Percentiles rank a stretch among this genome's conserved stretches.
Conservation (phyloP, 805 yeast genomes). For the Kazachstania psychrophila region DNA sequence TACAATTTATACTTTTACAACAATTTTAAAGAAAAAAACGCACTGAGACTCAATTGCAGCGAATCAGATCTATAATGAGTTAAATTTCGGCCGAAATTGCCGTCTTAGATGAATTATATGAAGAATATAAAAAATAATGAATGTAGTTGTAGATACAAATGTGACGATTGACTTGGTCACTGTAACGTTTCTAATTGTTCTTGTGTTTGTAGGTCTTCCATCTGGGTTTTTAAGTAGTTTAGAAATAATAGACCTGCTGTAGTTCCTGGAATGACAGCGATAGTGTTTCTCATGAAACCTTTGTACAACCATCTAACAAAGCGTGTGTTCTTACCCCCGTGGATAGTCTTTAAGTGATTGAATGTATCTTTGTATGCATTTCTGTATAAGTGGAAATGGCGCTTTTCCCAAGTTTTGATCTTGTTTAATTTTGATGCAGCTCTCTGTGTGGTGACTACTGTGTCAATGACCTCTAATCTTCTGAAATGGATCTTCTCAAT, state of each 20-base stretch:
- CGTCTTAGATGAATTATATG: too few relatives aligned
- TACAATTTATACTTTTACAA: too few relatives aligned
- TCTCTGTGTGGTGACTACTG: neutral
- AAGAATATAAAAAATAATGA: too few relatives aligned
- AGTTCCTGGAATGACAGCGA: constrained; percentile 78
- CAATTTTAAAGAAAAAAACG: too few relatives aligned
- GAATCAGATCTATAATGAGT: too few relatives aligned
- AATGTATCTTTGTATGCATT: constrained; percentile 63
- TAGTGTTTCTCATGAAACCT: constrained; percentile 65
- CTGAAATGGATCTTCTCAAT: constrained; percentile 72
- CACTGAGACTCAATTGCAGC: too few relatives aligned
- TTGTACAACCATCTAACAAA: constrained; percentile 58
- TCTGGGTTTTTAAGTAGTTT: constrained; percentile 58
- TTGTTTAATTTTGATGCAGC: too few relatives aligned
- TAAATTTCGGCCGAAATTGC: too few relatives aligned
- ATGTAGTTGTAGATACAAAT: too few relatives aligned
- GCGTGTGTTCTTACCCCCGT: constrained; percentile 38
- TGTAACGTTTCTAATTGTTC: too few relatives aligned
- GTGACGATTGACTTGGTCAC: too few relatives aligned
- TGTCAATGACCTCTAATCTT: constrained; percentile 52
- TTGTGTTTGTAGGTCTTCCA: constrained; percentile 15
- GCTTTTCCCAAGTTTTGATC: neutral
- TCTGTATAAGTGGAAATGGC: constrained; percentile 1
- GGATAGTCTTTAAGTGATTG: constrained; percentile 46
- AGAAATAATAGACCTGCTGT: constrained; percentile 77